These are phyloP conservation scores for Rhizopogon sp. DNA, from an alignment of 768 basidiomycete genomes.

Conservation along the genomic window DNA sequence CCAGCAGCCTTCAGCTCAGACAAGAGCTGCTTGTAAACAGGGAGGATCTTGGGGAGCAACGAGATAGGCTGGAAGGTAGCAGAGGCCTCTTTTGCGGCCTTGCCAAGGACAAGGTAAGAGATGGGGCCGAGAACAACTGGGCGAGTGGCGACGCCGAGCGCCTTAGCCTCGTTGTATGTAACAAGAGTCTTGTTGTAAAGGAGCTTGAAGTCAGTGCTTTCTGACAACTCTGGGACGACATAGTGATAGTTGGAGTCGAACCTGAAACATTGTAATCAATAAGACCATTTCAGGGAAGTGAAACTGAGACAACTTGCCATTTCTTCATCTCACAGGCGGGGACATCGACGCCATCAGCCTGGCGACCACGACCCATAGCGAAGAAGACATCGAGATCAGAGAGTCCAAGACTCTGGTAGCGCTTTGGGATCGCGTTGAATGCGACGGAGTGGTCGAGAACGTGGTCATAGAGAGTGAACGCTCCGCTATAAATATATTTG, in stretches of 20 bases:
- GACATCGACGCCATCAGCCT: slow-evolving; percentile 91
- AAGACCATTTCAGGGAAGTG: background rate
- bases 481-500: slow-evolving; percentile 58
- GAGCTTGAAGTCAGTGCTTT: slow-evolving; percentile 89
- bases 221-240: slow-evolving; percentile 94
- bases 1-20: slow-evolving; percentile 89
- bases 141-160: slow-evolving; percentile 81
- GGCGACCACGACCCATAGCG: slow-evolving; percentile 98
- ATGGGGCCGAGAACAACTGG: slow-evolving; percentile 95
- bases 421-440: slow-evolving; percentile 95
- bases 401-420: slow-evolving; percentile 82
- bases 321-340: slow-evolving; percentile 99
- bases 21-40: slow-evolving; percentile 88
- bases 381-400: slow-evolving; percentile 94
- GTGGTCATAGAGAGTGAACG: slow-evolving; percentile 98
- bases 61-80: slow-evolving; percentile 87
- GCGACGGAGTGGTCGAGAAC: slow-evolving; percentile 95
- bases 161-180: slow-evolving; percentile 94
- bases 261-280: slow-evolving; percentile 38
- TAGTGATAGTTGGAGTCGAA: slow-evolving; percentile 99
- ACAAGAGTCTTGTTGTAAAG: slow-evolving; percentile 93
- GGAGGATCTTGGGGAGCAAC: slow-evolving; percentile 83
- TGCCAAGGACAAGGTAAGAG: slow-evolving; percentile 92
- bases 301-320: slow-evolving; percentile 57
- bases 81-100: slow-evolving; percentile 80